These are phyloP conservation scores for Clavariopsis aquatica DNA, from an alignment of 495 filamentous ascomycete species.

Conservation along the genomic window DNA sequence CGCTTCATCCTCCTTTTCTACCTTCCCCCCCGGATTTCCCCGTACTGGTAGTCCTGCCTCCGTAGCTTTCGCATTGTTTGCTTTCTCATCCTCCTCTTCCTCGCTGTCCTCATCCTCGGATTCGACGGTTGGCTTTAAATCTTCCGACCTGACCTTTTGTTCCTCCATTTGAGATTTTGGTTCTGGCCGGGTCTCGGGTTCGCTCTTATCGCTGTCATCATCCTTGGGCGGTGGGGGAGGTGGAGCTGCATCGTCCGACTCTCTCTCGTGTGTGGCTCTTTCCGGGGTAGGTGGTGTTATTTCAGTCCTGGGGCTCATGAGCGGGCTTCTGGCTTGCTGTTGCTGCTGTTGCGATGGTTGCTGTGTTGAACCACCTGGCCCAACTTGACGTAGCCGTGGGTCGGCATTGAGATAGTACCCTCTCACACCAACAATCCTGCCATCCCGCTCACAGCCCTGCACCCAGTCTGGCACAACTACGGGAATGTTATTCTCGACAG, in stretches of 20 bases:
- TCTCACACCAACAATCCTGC: conserved; percentile 88
- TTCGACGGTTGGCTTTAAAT: conserved; percentile 54
- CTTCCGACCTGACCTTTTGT: conserved; percentile 58
- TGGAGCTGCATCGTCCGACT: conserved; percentile 12
- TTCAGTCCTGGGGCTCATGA: conserved; percentile 46
- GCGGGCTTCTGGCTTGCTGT: conserved; percentile 25
- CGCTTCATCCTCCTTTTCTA: conserved; percentile 36
- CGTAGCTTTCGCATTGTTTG: conserved; percentile 18
- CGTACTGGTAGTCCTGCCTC: conserved; percentile 32
- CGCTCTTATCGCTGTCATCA: conserved; percentile 19
- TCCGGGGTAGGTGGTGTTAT: conserved; percentile 51
- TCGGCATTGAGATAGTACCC: conserved; percentile 95
- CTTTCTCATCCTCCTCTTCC: conserved; percentile 42
- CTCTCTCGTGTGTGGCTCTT: conserved; percentile 17
- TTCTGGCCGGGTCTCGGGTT: conserved; percentile 20
- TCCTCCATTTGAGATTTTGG: conserved; percentile 50
- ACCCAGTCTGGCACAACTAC: conserved; percentile 98
- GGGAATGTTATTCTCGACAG: conserved; percentile 96
- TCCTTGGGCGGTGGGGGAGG: conserved; percentile 30
- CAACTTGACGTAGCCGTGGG: conserved; percentile 62
- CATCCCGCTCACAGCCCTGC: conserved; percentile 88
- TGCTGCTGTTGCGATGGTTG: conserved; percentile 18
- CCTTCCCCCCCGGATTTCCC: conserved; percentile 26
- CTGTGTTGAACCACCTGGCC: conserved; percentile 41
- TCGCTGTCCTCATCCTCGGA: conserved; percentile 43